Conservation (phyloP, 2,329 filamentous ascomycete species). For the Lasiodiplodia theobromae region DNA sequence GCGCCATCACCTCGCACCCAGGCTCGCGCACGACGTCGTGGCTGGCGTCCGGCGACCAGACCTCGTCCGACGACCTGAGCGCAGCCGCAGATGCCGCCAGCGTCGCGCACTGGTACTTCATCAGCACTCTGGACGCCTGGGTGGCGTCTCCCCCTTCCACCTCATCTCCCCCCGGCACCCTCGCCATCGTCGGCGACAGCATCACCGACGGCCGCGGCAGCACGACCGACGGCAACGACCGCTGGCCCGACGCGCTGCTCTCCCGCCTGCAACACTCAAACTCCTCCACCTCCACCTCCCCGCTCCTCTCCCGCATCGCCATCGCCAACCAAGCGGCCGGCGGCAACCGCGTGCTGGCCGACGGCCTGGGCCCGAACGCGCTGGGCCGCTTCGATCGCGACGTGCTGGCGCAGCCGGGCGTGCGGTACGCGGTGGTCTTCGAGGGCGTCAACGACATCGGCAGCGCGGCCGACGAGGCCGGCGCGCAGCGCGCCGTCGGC, state of each 20-base stretch:
- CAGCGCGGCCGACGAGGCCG: slow-evolving; percentile 52
- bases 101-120: slow-evolving; percentile 58
- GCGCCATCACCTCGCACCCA: slow-evolving; percentile 68
- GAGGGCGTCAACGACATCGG: slow-evolving; percentile 76
- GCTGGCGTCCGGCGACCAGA: slow-evolving; percentile 65
- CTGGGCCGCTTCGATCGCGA: slow-evolving; percentile 70
- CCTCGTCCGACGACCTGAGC: slow-evolving; percentile 57
- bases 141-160: slow-evolving; percentile 41
- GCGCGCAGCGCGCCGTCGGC: slow-evolving; percentile 57
- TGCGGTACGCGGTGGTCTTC: slow-evolving; percentile 69
- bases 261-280: slow-evolving; percentile 33
- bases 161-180: slow-evolving; percentile 45
- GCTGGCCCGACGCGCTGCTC: slow-evolving; percentile 45
- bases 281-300: slow-evolving; percentile 42
- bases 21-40: slow-evolving; percentile 60
- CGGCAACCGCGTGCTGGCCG: slow-evolving; percentile 67
- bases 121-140: slow-evolving; percentile 65
- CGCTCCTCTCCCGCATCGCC: slow-evolving; percentile 57
- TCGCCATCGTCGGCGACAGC: slow-evolving; percentile 68
- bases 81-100: slow-evolving; percentile 42
- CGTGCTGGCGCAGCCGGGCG: slow-evolving; percentile 64
- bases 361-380: slow-evolving; percentile 68
- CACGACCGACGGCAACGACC: slow-evolving; percentile 66
- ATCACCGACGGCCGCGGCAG: slow-evolving; percentile 71
- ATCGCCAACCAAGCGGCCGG: slow-evolving; percentile 72